Conservation (phyloP, 345 rosid species). For the Pistacia atlantica region DNA sequence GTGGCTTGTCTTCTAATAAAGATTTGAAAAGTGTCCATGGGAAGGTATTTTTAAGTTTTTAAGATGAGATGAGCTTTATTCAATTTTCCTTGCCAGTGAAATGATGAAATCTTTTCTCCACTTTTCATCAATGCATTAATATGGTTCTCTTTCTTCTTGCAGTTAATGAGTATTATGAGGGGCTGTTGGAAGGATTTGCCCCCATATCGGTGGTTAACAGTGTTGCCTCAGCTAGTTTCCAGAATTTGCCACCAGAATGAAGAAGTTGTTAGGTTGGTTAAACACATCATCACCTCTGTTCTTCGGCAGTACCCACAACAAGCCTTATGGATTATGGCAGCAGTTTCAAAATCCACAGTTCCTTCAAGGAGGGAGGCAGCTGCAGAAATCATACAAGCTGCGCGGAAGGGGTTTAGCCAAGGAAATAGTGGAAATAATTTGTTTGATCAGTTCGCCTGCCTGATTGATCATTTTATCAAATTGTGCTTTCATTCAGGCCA, state of each 20-base stretch:
- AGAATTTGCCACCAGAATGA: constrained; percentile 97
- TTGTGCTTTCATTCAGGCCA: constrained; percentile 91
- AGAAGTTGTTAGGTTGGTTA: constrained; percentile 77
- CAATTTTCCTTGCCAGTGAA: not conserved
- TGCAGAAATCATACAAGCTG: constrained; percentile 90
- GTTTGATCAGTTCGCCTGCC: constrained; percentile 85
- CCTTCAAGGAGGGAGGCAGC: constrained; percentile 96
- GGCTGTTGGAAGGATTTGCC: constrained; percentile 99
- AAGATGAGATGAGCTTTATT: constrained; percentile 12
- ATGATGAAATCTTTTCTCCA: not conserved
- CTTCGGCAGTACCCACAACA: constrained; percentile 92
- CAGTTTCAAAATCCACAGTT: constrained; percentile 92
- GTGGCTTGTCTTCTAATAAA: constrained; percentile 55
- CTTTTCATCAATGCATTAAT: constrained; percentile 1
- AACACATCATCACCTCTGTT: constrained; percentile 78
- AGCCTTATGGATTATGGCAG: constrained; percentile 95
- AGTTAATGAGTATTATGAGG: constrained; percentile 84
- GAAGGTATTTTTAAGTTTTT: constrained; percentile 51
- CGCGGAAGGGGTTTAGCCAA: constrained; percentile 72
- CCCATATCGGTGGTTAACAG: constrained; percentile 90
- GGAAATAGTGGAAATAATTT: constrained; percentile 71
- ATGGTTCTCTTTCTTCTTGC: constrained; percentile 20
- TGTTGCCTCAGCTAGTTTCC: constrained; percentile 94
- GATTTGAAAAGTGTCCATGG: constrained; percentile 66
- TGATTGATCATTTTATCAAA: constrained; percentile 88